Evolutionary conservation across 2,329 filamentous ascomycete species (phyloP).

Genomic region (Ophiobolus disseminans): DNA sequence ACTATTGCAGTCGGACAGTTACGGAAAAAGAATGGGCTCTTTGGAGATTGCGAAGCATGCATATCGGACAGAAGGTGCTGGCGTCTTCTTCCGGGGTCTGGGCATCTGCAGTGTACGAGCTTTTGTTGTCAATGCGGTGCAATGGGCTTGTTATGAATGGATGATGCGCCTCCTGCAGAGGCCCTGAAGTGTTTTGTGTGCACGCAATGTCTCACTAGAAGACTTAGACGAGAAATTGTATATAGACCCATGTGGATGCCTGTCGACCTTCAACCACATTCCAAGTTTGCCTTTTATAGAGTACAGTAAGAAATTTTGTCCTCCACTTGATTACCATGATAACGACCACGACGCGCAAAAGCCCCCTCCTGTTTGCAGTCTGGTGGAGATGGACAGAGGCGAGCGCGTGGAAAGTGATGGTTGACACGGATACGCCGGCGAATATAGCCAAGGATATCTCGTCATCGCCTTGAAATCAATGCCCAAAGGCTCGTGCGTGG

Average conservation of each 20-base stretch:
- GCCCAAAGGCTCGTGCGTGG: no score
- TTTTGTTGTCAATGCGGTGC: conserved; percentile 91
- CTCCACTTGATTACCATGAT: conserved; percentile 20
- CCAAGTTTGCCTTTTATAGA: conserved; percentile 37
- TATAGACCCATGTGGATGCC: no score
- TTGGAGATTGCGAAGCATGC: conserved; percentile 69
- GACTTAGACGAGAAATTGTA: no score
- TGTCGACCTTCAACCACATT: conserved; percentile 13
- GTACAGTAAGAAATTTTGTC: conserved; percentile 44
- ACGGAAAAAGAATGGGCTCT: conserved; percentile 57
- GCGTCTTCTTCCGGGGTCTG: conserved; percentile 82
- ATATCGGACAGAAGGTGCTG: conserved; percentile 73
- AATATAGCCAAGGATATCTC: no score
- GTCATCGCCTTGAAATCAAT: no score
- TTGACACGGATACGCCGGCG: no score
- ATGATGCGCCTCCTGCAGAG: conserved; percentile 65
- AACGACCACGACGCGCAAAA: conserved; percentile 17
- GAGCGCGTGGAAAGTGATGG: no score
- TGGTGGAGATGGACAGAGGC: no score
- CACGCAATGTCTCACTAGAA: no score
- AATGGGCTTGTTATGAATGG: conserved; percentile 92
- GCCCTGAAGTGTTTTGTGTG: no score
- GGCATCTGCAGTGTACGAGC: conserved; percentile 83
- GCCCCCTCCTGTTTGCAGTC: conserved; percentile 22
- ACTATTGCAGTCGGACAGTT: conserved; percentile 25